phyloP scores from a whole-genome alignment of 78 protist species.

The Monosiga brevicollis region DNA sequence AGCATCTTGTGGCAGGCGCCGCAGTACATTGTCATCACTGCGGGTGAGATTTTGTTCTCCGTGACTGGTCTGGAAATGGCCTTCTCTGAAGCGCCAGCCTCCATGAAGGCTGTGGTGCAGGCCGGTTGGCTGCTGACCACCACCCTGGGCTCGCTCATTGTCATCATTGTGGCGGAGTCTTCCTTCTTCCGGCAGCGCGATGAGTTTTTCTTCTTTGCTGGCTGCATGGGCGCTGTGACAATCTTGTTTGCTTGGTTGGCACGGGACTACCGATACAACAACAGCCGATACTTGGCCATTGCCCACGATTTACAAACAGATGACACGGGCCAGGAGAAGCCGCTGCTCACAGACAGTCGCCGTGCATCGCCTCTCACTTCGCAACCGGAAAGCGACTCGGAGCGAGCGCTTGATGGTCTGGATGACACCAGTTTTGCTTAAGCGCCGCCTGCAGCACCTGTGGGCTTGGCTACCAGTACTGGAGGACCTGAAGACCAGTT shows the following conservation, averaged over 20 bases:
- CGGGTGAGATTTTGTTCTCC: slow-evolving; percentile 53
- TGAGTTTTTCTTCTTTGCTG: slow-evolving; percentile 47
- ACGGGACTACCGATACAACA: neutral
- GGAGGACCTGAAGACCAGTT: too few species aligned
- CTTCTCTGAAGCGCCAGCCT: slow-evolving; percentile 56
- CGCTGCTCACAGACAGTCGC: neutral
- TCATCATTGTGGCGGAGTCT: slow-evolving; percentile 46
- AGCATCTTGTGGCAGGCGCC: slow-evolving; percentile 19
- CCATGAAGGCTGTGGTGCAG: slow-evolving; percentile 46
- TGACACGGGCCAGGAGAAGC: neutral
- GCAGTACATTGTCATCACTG: slow-evolving; percentile 42
- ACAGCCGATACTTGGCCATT: neutral
- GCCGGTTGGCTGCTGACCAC: slow-evolving; percentile 33
- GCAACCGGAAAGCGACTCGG: neutral
- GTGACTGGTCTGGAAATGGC: slow-evolving; percentile 62
- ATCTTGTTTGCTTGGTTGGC: slow-evolving; percentile 13
- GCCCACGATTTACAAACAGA: neutral
- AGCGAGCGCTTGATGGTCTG: too few species aligned
- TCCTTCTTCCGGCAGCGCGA: slow-evolving; percentile 7
- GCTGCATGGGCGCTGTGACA: slow-evolving; percentile 22
- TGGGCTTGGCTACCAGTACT: too few species aligned
- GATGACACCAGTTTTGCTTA: too few species aligned
- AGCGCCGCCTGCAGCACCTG: too few species aligned
- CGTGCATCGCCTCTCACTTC: too few species aligned
- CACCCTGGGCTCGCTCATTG: slow-evolving; percentile 58